Evolutionary conservation across 2,329 filamentous ascomycete genomes (phyloP).

Genomic region (Xylariales sp.): DNA sequence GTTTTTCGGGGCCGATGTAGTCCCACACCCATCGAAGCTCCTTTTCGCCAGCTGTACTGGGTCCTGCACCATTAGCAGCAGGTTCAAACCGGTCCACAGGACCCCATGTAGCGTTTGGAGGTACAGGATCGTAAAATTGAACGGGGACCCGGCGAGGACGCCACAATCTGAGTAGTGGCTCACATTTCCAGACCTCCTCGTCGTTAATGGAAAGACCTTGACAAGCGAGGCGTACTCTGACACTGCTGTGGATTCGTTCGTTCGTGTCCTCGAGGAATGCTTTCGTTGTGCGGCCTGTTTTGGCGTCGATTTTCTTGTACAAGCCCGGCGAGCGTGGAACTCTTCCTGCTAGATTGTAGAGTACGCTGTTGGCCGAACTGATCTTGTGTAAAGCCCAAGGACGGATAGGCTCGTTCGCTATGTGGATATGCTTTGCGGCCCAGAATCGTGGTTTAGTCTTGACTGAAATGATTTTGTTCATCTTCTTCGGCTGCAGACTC

Average conservation of each 20-base stretch:
- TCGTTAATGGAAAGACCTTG: constrained; percentile 47
- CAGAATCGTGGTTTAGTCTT: constrained; percentile 21
- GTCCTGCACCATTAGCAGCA: neutral
- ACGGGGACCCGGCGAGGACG: constrained; percentile 31
- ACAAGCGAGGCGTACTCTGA: constrained; percentile 47
- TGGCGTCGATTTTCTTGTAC: constrained; percentile 40
- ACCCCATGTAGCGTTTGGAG: constrained; percentile 19
- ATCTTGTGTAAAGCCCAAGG: constrained; percentile 46
- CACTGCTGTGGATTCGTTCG: constrained; percentile 51
- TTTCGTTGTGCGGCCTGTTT: constrained; percentile 29
- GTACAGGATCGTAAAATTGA: constrained; percentile 30
- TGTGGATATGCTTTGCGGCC: constrained; percentile 45
- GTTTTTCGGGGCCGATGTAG: constrained; percentile 39
- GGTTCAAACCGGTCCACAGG: constrained; percentile 1
- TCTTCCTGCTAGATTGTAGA: constrained; percentile 41
- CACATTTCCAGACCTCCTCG: constrained; percentile 39
- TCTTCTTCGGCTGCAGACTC: constrained; percentile 20
- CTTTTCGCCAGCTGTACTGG: constrained; percentile 19
- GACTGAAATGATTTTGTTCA: constrained; percentile 6
- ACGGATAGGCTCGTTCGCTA: constrained; percentile 41
- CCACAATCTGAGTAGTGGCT: constrained; percentile 40
- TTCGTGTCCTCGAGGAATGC: constrained; percentile 47
- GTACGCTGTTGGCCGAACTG: constrained; percentile 29
- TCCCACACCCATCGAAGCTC: constrained; percentile 48
- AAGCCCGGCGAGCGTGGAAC: constrained; percentile 42